Evolutionary conservation across 805 yeast species (phyloP).

Genomic region (Saturnispora galanensis): DNA sequence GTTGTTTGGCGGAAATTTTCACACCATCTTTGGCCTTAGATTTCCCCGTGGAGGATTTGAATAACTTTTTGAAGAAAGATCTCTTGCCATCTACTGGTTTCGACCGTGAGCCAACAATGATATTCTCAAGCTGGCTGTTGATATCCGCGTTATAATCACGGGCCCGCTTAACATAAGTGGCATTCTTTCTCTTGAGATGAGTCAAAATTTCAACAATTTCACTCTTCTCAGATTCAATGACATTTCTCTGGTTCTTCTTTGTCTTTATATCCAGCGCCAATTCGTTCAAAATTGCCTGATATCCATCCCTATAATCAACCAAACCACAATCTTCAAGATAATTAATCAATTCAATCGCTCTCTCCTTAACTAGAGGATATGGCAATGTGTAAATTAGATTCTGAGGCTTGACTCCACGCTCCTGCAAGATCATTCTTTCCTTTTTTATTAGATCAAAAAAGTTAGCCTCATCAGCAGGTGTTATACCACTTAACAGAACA

Average conservation of each 20-base stretch:
- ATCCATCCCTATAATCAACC: conserved; percentile 57
- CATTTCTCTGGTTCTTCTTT: conserved; percentile 34
- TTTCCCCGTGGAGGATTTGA: conserved; percentile 21
- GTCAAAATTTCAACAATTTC: conserved; percentile 33
- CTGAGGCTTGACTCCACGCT: conserved; percentile 10
- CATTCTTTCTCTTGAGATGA: conserved; percentile 37
- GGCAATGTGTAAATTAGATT: conserved; percentile 25
- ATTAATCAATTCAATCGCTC: conserved; percentile 63
- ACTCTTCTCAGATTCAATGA: conserved; percentile 32
- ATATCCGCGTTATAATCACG: conserved; percentile 38
- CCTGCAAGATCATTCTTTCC: conserved; percentile 31
- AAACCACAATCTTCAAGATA: conserved; percentile 63
- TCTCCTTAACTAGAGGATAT: conserved; percentile 69
- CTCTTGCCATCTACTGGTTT: conserved; percentile 23
- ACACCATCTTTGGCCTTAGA: conserved; percentile 2
- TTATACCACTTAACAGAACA: conserved; percentile 50
- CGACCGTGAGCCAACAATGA: not conserved
- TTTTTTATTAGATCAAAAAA: conserved; percentile 45
- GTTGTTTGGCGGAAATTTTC: not conserved
- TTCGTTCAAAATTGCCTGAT: conserved; percentile 71
- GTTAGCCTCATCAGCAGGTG: conserved; percentile 55
- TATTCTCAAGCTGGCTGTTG: conserved; percentile 29
- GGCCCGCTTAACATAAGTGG: conserved; percentile 35
- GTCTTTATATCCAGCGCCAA: conserved; percentile 68
- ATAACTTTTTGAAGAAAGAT: conserved; percentile 29